Evolutionary conservation across 345 rosid genomes (phyloP).

Genomic region (Citrus reticulata): DNA sequence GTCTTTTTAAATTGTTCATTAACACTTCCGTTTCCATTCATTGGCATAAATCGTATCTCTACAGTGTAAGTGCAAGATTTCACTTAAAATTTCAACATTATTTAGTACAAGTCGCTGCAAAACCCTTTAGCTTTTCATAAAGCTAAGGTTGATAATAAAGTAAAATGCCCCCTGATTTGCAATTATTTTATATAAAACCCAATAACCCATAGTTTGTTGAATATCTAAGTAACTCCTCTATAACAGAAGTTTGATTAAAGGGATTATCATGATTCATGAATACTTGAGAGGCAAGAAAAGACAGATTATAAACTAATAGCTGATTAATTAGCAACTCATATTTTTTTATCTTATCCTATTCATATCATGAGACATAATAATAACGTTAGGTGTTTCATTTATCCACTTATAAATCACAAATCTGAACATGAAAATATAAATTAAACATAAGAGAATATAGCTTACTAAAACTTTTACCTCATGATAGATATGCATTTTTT

Average conservation of each 20-base stretch:
- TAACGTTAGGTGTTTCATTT: conserved; percentile 21
- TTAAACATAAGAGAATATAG: background rate
- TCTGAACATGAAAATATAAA: background rate
- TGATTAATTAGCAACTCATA: background rate
- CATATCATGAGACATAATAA: conserved; percentile 5
- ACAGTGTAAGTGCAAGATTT: background rate
- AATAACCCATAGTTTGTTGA: conserved; percentile 16
- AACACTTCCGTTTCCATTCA: conserved; percentile 14
- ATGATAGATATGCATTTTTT: background rate
- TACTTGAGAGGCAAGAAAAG: conserved; percentile 35
- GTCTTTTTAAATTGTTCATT: background rate
- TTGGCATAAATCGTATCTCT: conserved; percentile 3
- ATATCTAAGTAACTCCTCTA: background rate
- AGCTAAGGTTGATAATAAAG: conserved; percentile 14
- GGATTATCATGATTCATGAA: conserved; percentile 16
- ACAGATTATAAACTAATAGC: conserved; percentile 1
- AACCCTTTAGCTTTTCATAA: conserved; percentile 14
- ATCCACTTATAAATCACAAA: background rate
- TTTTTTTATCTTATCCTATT: background rate
- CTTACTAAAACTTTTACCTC: background rate
- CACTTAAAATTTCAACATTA: conserved; percentile 9
- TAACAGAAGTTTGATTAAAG: conserved; percentile 11
- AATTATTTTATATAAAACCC: background rate
- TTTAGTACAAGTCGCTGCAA: background rate
- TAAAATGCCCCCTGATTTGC: background rate